phyloP scores from a whole-genome alignment of 441 rosid genomes.

The Adansonia rubrostipa region DNA sequence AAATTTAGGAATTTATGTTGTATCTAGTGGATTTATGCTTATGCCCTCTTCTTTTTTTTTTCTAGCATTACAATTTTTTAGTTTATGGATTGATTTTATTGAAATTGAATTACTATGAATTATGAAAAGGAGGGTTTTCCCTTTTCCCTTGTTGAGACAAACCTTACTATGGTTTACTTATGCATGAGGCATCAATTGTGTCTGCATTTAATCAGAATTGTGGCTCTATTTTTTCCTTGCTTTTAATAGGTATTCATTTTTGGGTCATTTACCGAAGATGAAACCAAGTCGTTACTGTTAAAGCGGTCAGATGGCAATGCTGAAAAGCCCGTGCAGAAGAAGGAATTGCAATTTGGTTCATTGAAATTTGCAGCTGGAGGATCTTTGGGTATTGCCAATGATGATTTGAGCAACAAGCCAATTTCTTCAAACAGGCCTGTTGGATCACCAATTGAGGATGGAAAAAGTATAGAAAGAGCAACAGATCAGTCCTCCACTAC shows the following conservation, averaged over 20 bases:
- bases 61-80: background rate
- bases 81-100: background rate
- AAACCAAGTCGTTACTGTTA: slow-evolving; percentile 60
- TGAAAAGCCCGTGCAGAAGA: slow-evolving; percentile 49
- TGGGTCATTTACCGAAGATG: slow-evolving; percentile 94
- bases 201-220: slow-evolving; percentile 5
- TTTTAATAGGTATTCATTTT: slow-evolving; percentile 59
- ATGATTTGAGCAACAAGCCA: slow-evolving; percentile 34
- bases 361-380: slow-evolving; percentile 42
- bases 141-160: background rate
- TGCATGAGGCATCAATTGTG: background rate
- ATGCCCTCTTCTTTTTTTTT: background rate
- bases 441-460: slow-evolving; percentile 37
- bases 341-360: slow-evolving; percentile 56
- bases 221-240: slow-evolving; percentile 29
- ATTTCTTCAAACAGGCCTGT: slow-evolving; percentile 42
- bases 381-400: slow-evolving; percentile 43
- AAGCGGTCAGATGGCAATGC: slow-evolving; percentile 48
- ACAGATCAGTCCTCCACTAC: slow-evolving; percentile 31
- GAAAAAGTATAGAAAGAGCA: slow-evolving; percentile 30
- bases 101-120: background rate
- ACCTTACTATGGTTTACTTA: background rate
- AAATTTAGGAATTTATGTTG: background rate
- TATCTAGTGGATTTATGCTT: background rate
- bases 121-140: background rate